Conservation (phyloP, 2,329 filamentous ascomycete species). For the Xylariaceae sp. region DNA sequence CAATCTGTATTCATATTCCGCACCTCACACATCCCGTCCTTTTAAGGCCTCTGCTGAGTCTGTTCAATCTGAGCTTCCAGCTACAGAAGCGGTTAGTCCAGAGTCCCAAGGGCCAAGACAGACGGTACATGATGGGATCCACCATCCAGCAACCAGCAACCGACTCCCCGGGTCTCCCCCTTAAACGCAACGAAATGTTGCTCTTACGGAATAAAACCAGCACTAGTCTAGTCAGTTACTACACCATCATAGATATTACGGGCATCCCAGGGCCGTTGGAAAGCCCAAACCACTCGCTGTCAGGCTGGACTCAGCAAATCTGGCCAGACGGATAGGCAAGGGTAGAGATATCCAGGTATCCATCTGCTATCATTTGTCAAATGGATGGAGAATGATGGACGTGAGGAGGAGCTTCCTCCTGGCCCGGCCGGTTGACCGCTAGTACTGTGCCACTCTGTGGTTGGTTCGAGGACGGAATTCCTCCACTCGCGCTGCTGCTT, state of each 20-base stretch:
- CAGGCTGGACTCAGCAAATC: too few species aligned
- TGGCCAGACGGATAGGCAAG: too few species aligned
- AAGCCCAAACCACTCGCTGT: too few species aligned
- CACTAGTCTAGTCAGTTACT: background rate
- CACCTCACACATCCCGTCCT: too few species aligned
- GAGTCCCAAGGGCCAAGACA: background rate
- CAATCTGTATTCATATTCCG: too few species aligned
- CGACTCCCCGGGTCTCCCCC: background rate
- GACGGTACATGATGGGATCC: background rate
- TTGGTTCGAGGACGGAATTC: background rate
- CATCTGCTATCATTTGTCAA: background rate
- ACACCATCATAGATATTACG: background rate
- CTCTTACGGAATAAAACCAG: background rate
- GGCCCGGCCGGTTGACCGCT: constrained; percentile 6
- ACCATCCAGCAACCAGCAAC: background rate
- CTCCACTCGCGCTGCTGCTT: background rate
- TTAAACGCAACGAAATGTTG: background rate
- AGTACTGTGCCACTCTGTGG: constrained; percentile 9
- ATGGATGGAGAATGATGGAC: background rate
- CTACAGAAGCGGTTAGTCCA: too few species aligned
- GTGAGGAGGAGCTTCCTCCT: constrained; percentile 3
- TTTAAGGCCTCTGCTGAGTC: too few species aligned
- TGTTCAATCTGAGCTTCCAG: too few species aligned
- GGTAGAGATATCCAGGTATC: background rate
- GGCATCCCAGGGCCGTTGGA: too few species aligned